These are phyloP conservation scores for Diaporthe australafricana DNA, from an alignment of 2,329 filamentous ascomycete genomes.

Conservation along the genomic window DNA sequence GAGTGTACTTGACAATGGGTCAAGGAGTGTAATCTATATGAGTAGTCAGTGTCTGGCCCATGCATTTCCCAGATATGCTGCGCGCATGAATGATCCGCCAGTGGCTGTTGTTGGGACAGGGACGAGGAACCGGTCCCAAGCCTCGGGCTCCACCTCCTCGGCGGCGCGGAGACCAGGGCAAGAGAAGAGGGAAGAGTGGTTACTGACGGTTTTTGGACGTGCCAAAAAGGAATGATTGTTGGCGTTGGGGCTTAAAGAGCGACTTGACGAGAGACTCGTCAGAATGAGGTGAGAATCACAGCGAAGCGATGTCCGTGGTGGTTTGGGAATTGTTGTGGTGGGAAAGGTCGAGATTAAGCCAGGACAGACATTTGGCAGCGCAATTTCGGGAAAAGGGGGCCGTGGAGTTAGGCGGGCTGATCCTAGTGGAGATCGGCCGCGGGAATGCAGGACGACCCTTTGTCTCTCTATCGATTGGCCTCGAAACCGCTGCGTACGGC, in stretches of 20 bases:
- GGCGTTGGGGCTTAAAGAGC: slow-evolving; percentile 52
- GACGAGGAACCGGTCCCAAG: slow-evolving; percentile 12
- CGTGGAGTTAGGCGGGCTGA: slow-evolving; percentile 35
- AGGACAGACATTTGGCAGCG: slow-evolving; percentile 42
- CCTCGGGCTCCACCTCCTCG: slow-evolving; percentile 18
- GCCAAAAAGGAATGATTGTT: slow-evolving; percentile 40
- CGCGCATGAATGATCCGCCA: slow-evolving; percentile 47
- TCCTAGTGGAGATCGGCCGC: slow-evolving; percentile 33
- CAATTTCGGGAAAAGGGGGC: slow-evolving; percentile 37
- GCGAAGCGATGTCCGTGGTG: slow-evolving; percentile 38
- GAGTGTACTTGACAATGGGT: slow-evolving; percentile 70
- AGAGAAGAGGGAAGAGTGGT: not conserved
- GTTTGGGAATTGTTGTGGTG: slow-evolving; percentile 30
- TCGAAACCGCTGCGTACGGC: slow-evolving; percentile 28
- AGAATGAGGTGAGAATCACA: slow-evolving; percentile 40
- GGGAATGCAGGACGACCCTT: slow-evolving; percentile 29
- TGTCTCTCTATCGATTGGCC: slow-evolving; percentile 32
- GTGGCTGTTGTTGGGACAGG: slow-evolving; percentile 39
- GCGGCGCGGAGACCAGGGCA: slow-evolving; percentile 10
- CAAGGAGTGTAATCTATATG: slow-evolving; percentile 60
- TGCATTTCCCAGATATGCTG: slow-evolving; percentile 18
- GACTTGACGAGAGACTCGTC: slow-evolving; percentile 61
- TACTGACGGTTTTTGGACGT: slow-evolving; percentile 27
- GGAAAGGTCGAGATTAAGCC: slow-evolving; percentile 39
- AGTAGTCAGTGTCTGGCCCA: slow-evolving; percentile 39